These are phyloP conservation scores for Chaetomidium leptoderma DNA, from an alignment of 495 filamentous ascomycete genomes.

Conservation along the genomic window DNA sequence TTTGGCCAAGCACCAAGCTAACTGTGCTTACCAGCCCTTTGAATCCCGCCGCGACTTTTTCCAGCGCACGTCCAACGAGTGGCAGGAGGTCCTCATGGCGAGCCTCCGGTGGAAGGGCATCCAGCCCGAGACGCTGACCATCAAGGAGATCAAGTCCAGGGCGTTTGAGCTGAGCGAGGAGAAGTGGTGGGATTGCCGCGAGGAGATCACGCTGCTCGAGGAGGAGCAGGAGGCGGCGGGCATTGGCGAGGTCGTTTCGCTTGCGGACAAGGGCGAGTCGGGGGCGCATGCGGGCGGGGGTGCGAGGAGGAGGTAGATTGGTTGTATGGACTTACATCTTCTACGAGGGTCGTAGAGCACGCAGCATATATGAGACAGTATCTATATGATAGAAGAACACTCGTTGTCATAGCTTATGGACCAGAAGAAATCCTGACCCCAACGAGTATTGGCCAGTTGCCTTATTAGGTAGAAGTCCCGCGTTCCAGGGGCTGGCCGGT, in stretches of 20 bases:
- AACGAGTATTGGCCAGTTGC: too few species aligned
- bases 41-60: conserved; percentile 92
- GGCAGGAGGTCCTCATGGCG: conserved; percentile 80
- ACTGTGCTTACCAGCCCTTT: conserved; percentile 69
- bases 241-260: conserved; percentile 88
- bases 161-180: conserved; percentile 88
- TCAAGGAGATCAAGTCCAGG: conserved; percentile 87
- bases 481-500: background rate
- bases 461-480: background rate
- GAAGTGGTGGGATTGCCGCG: conserved; percentile 98
- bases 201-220: conserved; percentile 88
- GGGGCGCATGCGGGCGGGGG: conserved; percentile 54
- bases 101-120: conserved; percentile 56
- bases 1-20: conserved; percentile 13
- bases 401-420: too few species aligned
- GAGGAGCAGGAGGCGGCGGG: conserved; percentile 95
- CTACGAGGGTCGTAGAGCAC: too few species aligned
- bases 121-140: conserved; percentile 56
- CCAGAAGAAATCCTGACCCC: too few species aligned
- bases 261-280: conserved; percentile 62
- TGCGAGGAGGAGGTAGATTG: conserved; percentile 31
- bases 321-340: too few species aligned
- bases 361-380: too few species aligned
- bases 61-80: conserved; percentile 76
- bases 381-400: too few species aligned